Percentiles rank a stretch among this genome's conserved stretches.
Evolutionary conservation across 1,139 yeast genomes (phyloP).

Genomic region (Geotrichum aggregatum): DNA sequence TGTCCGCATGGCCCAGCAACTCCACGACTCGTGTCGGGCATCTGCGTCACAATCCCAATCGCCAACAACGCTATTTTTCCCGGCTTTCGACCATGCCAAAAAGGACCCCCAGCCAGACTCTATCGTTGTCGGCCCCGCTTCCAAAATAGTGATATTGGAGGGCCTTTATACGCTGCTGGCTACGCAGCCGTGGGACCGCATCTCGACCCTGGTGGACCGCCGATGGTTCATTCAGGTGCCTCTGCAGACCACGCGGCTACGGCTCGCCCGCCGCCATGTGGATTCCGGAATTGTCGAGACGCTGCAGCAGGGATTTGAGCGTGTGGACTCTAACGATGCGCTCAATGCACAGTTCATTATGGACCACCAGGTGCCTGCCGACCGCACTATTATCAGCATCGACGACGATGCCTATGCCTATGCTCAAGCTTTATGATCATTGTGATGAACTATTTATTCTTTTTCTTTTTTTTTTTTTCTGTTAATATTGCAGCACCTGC

Average conservation of each 20-base stretch:
- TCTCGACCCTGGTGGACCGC: conserved; percentile 37
- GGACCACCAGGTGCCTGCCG: conserved; percentile 41
- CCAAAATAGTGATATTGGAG: conserved; percentile 55
- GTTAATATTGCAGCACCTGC: not conserved
- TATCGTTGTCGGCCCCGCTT: conserved; percentile 41
- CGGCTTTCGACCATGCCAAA: conserved; percentile 68
- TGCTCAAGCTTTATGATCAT: too few relatives aligned
- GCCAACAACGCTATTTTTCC: conserved; percentile 34
- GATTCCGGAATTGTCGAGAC: conserved; percentile 59
- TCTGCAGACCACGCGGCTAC: conserved; percentile 44
- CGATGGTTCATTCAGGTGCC: conserved; percentile 44
- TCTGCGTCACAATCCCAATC: not conserved
- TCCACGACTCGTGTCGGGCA: conserved; percentile 10
- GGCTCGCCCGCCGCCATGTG: conserved; percentile 71
- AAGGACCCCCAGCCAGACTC: conserved; percentile 60
- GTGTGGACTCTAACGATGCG: conserved; percentile 67
- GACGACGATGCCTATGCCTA: conserved; percentile 21
- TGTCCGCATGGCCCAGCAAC: conserved; percentile 13
- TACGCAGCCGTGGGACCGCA: conserved; percentile 39
- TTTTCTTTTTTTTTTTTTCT: conserved; percentile 2
- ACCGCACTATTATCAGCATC: conserved; percentile 26
- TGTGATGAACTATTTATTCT: not conserved
- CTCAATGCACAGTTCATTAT: conserved; percentile 60
- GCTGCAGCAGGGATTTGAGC: conserved; percentile 54
- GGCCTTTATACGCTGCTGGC: conserved; percentile 43